phyloP scores from a whole-genome alignment of 2,329 filamentous ascomycete genomes.

The Trichoderma sp. region DNA sequence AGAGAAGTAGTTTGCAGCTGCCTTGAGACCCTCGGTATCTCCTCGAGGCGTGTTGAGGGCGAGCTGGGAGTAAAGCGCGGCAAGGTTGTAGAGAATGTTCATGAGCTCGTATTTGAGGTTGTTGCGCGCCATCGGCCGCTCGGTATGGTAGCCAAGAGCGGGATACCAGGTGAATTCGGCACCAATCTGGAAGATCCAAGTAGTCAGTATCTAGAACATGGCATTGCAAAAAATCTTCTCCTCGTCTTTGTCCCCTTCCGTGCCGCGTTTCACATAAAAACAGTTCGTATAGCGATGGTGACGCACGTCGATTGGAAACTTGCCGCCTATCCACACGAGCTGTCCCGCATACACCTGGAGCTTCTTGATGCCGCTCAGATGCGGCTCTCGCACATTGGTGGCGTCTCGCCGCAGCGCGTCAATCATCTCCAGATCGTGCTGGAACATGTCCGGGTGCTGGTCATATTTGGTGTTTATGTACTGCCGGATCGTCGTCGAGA shows the following conservation, averaged over 20 bases:
- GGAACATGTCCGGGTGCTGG: conserved; percentile 97
- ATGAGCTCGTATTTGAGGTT: conserved; percentile 82
- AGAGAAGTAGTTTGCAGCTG: conserved; percentile 88
- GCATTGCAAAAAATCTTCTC: neutral
- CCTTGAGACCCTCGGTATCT: conserved; percentile 80
- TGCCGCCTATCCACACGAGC: conserved; percentile 88
- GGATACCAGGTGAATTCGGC: conserved; percentile 97
- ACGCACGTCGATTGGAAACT: conserved; percentile 89
- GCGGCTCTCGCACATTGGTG: conserved; percentile 85
- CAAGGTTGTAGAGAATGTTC: conserved; percentile 92
- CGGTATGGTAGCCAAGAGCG: conserved; percentile 85
- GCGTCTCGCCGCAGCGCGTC: conserved; percentile 83
- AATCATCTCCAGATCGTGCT: conserved; percentile 80
- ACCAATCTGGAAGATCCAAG: conserved; percentile 67
- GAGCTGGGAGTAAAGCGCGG: conserved; percentile 90
- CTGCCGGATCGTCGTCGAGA: conserved; percentile 82
- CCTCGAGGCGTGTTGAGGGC: conserved; percentile 78
- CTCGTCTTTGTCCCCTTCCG: neutral
- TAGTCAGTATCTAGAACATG: neutral
- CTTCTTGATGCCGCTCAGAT: conserved; percentile 82
- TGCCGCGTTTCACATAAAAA: neutral
- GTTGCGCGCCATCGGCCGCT: conserved; percentile 68
- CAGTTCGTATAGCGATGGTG: neutral
- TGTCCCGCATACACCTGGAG: conserved; percentile 92
- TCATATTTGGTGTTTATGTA: conserved; percentile 99